These are phyloP conservation scores for Penicillium sp. DNA, from an alignment of 2,329 filamentous ascomycete species.

Conservation along the genomic window DNA sequence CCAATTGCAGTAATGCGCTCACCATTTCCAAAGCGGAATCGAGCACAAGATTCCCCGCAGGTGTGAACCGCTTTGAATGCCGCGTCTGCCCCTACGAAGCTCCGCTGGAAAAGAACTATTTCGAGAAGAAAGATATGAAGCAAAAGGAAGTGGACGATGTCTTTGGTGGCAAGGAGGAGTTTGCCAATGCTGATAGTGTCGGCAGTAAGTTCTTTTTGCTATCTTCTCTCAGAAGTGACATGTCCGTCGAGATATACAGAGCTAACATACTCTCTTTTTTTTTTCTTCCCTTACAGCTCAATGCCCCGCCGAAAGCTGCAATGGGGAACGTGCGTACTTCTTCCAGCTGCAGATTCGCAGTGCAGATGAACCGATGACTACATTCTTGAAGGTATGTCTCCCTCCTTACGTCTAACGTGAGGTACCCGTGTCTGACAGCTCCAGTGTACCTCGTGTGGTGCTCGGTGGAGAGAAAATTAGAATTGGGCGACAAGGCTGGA, in stretches of 20 bases:
- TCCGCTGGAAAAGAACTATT: slow-evolving; percentile 74
- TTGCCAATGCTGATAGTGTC: slow-evolving; percentile 87
- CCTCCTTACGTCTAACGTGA: slow-evolving; percentile 16
- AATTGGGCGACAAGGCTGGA: neutral
- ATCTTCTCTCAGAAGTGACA: neutral
- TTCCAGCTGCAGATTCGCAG: slow-evolving; percentile 97
- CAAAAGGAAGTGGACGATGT: slow-evolving; percentile 87
- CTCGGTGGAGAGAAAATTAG: slow-evolving; percentile 52
- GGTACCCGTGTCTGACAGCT: slow-evolving; percentile 24
- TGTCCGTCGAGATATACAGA: neutral
- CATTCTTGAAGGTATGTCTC: slow-evolving; percentile 75
- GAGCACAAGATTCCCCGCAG: slow-evolving; percentile 40
- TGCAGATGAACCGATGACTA: slow-evolving; percentile 98
- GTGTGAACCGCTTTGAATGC: slow-evolving; percentile 83
- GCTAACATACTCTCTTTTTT: slow-evolving; percentile 1
- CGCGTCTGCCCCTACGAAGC: slow-evolving; percentile 93
- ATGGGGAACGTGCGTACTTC: slow-evolving; percentile 83
- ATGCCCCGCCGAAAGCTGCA: slow-evolving; percentile 78
- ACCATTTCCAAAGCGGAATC: slow-evolving; percentile 46
- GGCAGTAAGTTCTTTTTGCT: slow-evolving; percentile 48
- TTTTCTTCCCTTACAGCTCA: slow-evolving; percentile 59
- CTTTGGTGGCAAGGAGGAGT: slow-evolving; percentile 81
- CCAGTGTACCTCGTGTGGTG: slow-evolving; percentile 49
- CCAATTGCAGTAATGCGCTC: slow-evolving; percentile 51
- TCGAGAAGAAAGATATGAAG: slow-evolving; percentile 75